Evolutionary conservation across 345 rosid genomes (phyloP).

Genomic region (Eucalyptus sp.): DNA sequence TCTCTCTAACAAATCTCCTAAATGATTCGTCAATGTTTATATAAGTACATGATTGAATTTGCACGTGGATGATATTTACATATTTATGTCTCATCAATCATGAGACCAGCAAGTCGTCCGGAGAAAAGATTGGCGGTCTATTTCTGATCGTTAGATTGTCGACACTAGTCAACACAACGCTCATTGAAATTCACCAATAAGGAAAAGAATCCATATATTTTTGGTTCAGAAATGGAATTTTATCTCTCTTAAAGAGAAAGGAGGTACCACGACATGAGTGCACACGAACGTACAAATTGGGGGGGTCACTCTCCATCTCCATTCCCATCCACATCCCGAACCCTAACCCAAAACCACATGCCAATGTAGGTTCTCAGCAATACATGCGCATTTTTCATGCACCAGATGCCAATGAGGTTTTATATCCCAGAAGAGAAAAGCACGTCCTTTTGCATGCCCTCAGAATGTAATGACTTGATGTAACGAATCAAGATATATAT

Average conservation of each 20-base stretch:
- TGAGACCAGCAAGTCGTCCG: accelerated
- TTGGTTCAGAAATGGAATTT: background rate
- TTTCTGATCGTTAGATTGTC: background rate
- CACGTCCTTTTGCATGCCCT: background rate
- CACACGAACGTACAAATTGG: background rate
- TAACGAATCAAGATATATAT: background rate
- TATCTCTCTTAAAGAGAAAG: background rate
- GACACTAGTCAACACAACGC: no score
- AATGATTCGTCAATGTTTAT: background rate
- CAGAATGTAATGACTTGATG: background rate
- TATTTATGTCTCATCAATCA: background rate
- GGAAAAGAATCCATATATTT: background rate
- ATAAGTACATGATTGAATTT: background rate
- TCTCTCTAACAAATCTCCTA: background rate
- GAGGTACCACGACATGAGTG: background rate
- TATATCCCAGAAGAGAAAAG: background rate
- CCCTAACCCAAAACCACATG: background rate
- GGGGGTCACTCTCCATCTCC: background rate
- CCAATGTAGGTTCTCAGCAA: background rate
- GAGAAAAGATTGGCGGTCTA: background rate
- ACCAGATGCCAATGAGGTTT: background rate
- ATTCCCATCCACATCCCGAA: background rate
- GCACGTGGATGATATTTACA: background rate
- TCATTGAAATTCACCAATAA: background rate
- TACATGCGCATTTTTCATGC: background rate